Evolutionary conservation across 176 grass and related monocot species (phyloP), one percentile per base, ranked within the genome.

Genomic region (Saccharum spontaneum): DNA sequence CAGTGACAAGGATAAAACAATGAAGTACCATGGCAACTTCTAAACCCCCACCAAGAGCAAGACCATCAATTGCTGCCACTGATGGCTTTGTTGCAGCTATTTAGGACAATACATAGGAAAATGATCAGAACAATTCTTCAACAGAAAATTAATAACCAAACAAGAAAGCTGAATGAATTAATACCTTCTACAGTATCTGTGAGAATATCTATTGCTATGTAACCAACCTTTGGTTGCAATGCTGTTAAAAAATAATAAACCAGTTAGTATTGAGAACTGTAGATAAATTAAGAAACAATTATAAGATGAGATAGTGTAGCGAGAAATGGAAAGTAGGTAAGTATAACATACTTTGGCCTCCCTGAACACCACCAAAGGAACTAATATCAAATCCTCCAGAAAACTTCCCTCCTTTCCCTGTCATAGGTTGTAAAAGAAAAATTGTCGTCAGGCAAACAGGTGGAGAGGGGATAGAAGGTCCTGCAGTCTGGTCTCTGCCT

Each of bases 141-240:
- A 28, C n/a, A 43, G 10, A 80, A 57, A 41, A 82, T 12, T 31
- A 77, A 30, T 65, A 82, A 71, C 48, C 11, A 85, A 36, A 79
- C 22, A 38, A 73, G 72, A 84, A 39, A 73, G 10, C 6, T 1
- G 10, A 69, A 78, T 4, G 26, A 80, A 66, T 64, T 57, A 82
- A 70, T 96, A 99, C 97, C 97, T 99, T 99, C 91, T 75, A 99
- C 43, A 65, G 61, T 83, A 76, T 99, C 88, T 52, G 93, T 99
- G 60, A 94, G 36, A 43, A 99, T 77, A 79, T 96, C 97, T 48
- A 99, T 96, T 60, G 97, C 90, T 83, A 92, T 90, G 76, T 89
- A 94, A 43, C 93, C 93, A 84, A 89, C 90, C 88, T 96, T 91
- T 71, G 86, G 91, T 74, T 99, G 88, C 71, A 73, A 79, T 69